Evolutionary conservation across 129 eudicot genomes (phyloP).

Genomic region (Flaveria robusta): DNA sequence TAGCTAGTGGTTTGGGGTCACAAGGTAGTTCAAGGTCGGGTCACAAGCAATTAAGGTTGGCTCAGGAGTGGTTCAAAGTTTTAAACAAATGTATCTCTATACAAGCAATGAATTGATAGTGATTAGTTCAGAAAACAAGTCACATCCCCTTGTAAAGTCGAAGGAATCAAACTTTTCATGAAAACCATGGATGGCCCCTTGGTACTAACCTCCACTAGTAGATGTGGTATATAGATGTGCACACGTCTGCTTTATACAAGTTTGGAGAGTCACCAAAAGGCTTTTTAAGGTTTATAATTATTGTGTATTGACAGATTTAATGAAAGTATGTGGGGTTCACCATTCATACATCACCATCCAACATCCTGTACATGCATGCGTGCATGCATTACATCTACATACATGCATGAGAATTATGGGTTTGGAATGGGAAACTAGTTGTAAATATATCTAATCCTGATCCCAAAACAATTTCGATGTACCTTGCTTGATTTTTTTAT

Average conservation of each 20-base stretch:
- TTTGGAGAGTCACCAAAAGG: constrained; percentile 35
- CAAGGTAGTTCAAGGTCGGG: no score
- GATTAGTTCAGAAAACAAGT: not conserved
- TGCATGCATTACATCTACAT: constrained; percentile 31
- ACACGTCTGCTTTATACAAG: constrained; percentile 31
- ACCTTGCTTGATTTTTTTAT: no score
- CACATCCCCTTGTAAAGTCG: not conserved
- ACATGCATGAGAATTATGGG: constrained; percentile 26
- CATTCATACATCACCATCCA: constrained; percentile 35
- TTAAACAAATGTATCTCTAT: no score
- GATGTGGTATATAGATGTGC: constrained; percentile 37
- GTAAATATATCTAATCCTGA: not conserved
- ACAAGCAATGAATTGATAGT: no score
- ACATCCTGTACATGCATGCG: constrained; percentile 33
- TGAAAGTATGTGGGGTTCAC: constrained; percentile 31
- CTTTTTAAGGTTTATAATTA: constrained; percentile 28
- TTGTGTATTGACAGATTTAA: constrained; percentile 36
- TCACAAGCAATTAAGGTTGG: no score
- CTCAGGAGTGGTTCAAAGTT: no score
- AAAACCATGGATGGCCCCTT: constrained; percentile 33
- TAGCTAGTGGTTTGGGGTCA: no score
- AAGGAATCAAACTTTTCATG: constrained; percentile 17
- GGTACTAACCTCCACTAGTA: constrained; percentile 33
- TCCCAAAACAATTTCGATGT: not conserved
- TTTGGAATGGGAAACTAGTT: constrained; percentile 4